A percentile compares a stretch with the other conserved stretches of the same genome.
phyloP scores from a whole-genome alignment of 2,329 filamentous ascomycete species.

The Neopestalotiopsis sp. region DNA sequence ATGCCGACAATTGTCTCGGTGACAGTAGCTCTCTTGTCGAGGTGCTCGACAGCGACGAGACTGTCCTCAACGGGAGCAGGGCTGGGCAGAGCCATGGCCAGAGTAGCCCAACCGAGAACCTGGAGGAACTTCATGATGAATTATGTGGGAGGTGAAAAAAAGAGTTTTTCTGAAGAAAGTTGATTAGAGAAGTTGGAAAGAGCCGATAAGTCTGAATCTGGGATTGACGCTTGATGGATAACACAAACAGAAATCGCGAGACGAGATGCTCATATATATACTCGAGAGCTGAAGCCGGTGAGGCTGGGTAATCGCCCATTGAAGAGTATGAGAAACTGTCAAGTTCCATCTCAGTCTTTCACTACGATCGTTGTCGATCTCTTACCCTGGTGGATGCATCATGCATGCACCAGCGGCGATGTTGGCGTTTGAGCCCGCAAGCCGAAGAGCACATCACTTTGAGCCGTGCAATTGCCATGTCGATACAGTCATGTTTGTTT shows the following conservation, averaged over 20 bases:
- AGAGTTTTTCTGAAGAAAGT: background rate
- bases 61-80: slow-evolving; percentile 3
- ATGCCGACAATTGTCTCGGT: background rate
- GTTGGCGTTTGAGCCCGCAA: background rate
- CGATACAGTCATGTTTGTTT: background rate
- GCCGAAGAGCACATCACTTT: background rate
- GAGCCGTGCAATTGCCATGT: background rate
- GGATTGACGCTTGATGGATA: background rate
- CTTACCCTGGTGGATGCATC: background rate
- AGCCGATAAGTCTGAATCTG: background rate
- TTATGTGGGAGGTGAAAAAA: background rate
- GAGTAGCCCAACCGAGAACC: slow-evolving; percentile 11
- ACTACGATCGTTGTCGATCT: background rate
- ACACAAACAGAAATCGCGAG: background rate
- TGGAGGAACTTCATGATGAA: slow-evolving; percentile 17
- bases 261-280: background rate
- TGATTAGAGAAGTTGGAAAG: background rate
- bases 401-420: background rate
- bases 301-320: background rate
- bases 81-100: slow-evolving; percentile 15
- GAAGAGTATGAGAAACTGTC: background rate
- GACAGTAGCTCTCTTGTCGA: slow-evolving; percentile 12
- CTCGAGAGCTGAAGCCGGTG: background rate
- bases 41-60: background rate
- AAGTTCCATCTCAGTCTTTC: background rate